Evolutionary conservation across 1,284 basidiomycete genomes (phyloP).

Genomic region (Ustilago nuda): DNA sequence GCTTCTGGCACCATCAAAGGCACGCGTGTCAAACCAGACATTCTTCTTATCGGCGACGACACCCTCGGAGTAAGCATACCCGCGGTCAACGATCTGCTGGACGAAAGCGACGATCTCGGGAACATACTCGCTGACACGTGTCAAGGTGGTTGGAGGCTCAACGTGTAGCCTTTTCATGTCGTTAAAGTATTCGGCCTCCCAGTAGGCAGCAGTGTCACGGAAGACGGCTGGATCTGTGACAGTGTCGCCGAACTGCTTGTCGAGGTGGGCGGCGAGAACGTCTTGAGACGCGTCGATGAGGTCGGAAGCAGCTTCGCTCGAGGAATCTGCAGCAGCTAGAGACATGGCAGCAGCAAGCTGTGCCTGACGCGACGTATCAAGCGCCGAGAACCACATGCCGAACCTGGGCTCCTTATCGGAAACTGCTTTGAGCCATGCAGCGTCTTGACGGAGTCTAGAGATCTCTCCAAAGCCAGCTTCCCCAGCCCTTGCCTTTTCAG

Average conservation of each 20-base stretch:
- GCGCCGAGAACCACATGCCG: constrained; percentile 62
- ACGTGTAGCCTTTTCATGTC: constrained; percentile 92
- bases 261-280: constrained; percentile 58
- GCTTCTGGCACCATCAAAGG: constrained; percentile 79
- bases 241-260: constrained; percentile 74
- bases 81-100: constrained; percentile 85
- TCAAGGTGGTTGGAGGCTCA: constrained; percentile 87
- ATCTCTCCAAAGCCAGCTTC: constrained; percentile 66
- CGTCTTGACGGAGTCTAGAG: constrained; percentile 46
- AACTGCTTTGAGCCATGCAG: constrained; percentile 53
- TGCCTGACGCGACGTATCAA: constrained; percentile 61
- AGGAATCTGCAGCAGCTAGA: constrained; percentile 47
- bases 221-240: constrained; percentile 90
- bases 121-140: constrained; percentile 96
- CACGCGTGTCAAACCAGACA: constrained; percentile 92
- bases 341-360: constrained; percentile 64
- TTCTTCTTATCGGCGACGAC: constrained; percentile 57
- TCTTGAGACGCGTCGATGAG: constrained; percentile 64
- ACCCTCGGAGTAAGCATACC: constrained; percentile 80
- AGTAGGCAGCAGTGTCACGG: constrained; percentile 84
- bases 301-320: constrained; percentile 35
- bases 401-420: constrained; percentile 64
- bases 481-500: constrained; percentile 49
- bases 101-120: constrained; percentile 94
- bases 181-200: constrained; percentile 90